phyloP scores from a whole-genome alignment of 768 basidiomycete species.

The Serendipita sp. region DNA sequence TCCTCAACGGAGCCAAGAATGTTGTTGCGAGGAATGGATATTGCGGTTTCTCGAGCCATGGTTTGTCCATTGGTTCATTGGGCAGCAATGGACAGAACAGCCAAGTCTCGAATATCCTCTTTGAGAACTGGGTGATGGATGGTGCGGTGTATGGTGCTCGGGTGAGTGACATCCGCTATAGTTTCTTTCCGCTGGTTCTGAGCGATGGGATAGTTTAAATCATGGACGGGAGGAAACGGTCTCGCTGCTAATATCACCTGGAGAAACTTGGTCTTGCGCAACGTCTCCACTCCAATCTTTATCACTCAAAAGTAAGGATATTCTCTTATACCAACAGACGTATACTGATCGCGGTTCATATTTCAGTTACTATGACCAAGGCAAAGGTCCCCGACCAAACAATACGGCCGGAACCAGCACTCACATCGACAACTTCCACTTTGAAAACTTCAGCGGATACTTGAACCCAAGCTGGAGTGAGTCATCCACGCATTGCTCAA shows the following conservation, averaged over 20 bases:
- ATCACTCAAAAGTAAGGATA: slow-evolving; percentile 28
- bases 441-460: slow-evolving; percentile 37
- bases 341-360: neutral
- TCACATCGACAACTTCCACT: slow-evolving; percentile 38
- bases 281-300: slow-evolving; percentile 32
- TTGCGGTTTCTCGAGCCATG: slow-evolving; percentile 33
- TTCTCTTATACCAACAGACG: neutral
- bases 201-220: slow-evolving; percentile 24
- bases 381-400: slow-evolving; percentile 31
- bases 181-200: neutral
- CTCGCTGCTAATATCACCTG: slow-evolving; percentile 34
- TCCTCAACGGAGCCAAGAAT: slow-evolving; percentile 30
- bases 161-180: slow-evolving; percentile 14
- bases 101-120: slow-evolving; percentile 29
- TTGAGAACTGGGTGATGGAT: slow-evolving; percentile 35
- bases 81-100: slow-evolving; percentile 26
- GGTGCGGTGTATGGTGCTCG: slow-evolving; percentile 33
- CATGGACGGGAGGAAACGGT: slow-evolving; percentile 33
- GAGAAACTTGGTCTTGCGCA: slow-evolving; percentile 28
- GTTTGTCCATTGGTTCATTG: slow-evolving; percentile 32
- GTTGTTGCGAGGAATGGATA: slow-evolving; percentile 30
- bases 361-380: slow-evolving; percentile 49
- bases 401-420: slow-evolving; percentile 34
- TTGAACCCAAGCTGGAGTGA: slow-evolving; percentile 27
- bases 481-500: neutral